Conservation (phyloP, 2,329 filamentous ascomycete genomes). For the Diaporthe ilicicola region DNA sequence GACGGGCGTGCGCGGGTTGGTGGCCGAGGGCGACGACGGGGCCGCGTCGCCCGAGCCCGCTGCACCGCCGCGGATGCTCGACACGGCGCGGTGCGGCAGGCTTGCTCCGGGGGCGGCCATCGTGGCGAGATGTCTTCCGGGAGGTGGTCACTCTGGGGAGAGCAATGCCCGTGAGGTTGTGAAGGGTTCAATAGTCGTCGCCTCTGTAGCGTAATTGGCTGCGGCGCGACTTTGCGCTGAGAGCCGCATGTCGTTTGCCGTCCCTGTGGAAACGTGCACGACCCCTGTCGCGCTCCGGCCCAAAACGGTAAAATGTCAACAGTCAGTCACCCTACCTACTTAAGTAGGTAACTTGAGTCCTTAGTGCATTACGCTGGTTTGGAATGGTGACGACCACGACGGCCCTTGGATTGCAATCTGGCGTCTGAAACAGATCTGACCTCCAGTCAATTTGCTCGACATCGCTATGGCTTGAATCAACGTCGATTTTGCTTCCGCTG, state of each 20-base stretch:
- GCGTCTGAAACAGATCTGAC: background rate
- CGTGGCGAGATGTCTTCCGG: background rate
- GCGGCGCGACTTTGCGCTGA: background rate
- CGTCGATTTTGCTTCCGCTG: background rate
- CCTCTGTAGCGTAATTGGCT: background rate
- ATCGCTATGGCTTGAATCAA: constrained; percentile 26
- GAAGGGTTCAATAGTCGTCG: background rate
- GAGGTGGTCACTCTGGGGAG: background rate
- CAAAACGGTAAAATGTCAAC: constrained; percentile 43
- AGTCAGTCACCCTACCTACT: constrained; percentile 35
- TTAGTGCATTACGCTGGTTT: constrained; percentile 15
- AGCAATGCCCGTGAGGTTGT: background rate
- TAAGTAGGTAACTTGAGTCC: too few relatives aligned
- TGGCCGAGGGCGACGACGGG: constrained; percentile 19
- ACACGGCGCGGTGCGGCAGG: constrained; percentile 66
- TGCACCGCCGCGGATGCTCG: constrained; percentile 60
- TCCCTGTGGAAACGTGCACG: constrained; percentile 38
- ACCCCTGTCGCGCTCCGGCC: constrained; percentile 27
- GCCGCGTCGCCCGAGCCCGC: constrained; percentile 33
- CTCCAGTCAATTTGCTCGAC: background rate
- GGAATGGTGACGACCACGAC: constrained; percentile 10
- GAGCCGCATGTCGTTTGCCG: constrained; percentile 6
- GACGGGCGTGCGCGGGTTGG: constrained; percentile 68
- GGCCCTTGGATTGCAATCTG: background rate
- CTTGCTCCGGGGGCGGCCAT: constrained; percentile 57